Evolutionary conservation across 2,329 filamentous ascomycete genomes (phyloP).

Genomic region (Penicillium polonicum): DNA sequence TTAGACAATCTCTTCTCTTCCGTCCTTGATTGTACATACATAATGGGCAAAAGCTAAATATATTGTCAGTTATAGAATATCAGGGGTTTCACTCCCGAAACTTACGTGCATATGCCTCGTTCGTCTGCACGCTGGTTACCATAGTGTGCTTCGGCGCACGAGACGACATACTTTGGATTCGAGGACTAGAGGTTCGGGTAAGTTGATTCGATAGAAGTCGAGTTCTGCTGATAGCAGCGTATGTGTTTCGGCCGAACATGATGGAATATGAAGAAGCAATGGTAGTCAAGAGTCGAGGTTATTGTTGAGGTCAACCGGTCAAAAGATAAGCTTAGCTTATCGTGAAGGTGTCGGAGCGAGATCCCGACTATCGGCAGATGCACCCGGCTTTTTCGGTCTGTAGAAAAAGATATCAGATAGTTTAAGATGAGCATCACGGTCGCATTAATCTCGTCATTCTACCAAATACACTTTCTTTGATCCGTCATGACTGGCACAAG

Average conservation of each 20-base stretch:
- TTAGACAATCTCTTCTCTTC: background rate
- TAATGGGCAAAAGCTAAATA: slow-evolving; percentile 1
- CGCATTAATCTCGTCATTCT: background rate
- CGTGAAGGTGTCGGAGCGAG: background rate
- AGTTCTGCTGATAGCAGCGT: background rate
- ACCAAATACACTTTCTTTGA: background rate
- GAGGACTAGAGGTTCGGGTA: background rate
- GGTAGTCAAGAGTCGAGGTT: background rate
- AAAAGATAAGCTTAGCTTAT: background rate
- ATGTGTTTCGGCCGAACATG: background rate
- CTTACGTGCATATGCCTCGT: slow-evolving; percentile 3
- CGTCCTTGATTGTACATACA: background rate
- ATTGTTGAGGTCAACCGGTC: background rate
- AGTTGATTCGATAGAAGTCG: background rate
- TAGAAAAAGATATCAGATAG: background rate
- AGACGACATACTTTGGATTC: background rate
- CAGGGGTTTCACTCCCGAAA: background rate
- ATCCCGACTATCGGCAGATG: background rate
- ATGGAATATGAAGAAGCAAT: background rate
- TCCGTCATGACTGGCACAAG: background rate
- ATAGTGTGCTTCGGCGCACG: background rate
- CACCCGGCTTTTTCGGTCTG: background rate
- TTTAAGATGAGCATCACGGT: background rate
- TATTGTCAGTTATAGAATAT: background rate
- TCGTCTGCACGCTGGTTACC: slow-evolving; percentile 1